A percentile compares a stretch with the other conserved stretches of the same genome.
Evolutionary conservation across 306 rosid genomes (phyloP).

Genomic region (Vigna reflexopilosa): DNA sequence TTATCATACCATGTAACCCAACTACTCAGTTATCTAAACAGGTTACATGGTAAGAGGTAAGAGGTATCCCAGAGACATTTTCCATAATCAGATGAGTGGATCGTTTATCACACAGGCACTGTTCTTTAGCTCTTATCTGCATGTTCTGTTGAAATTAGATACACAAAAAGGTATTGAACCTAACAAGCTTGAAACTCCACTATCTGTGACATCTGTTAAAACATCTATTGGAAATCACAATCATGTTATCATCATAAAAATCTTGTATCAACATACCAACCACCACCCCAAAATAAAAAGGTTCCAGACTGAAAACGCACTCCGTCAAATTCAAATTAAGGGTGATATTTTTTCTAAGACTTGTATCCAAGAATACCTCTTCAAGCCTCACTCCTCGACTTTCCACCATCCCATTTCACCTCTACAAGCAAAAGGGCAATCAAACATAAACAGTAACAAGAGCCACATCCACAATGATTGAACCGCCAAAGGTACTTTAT

Average conservation of each 20-base stretch:
- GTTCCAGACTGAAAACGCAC: not conserved
- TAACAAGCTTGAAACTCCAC: slow-evolving; percentile 13
- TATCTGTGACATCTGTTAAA: not conserved
- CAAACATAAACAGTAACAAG: not conserved
- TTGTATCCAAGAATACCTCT: slow-evolving; percentile 4
- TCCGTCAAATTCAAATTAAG: not conserved
- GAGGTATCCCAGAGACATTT: not conserved
- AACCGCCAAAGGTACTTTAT: slow-evolving; percentile 11
- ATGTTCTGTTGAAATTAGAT: slow-evolving; percentile 1
- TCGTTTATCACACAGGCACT: not conserved
- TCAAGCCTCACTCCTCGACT: not conserved
- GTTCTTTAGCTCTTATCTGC: slow-evolving; percentile 10
- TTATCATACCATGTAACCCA: not conserved
- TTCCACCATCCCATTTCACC: slow-evolving; percentile 1
- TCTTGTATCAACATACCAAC: too few relatives aligned
- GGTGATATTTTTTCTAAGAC: not conserved
- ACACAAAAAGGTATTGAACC: slow-evolving; percentile 1
- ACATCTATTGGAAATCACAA: not conserved
- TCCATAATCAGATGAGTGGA: not conserved
- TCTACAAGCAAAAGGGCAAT: slow-evolving; percentile 3
- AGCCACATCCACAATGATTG: slow-evolving; percentile 2
- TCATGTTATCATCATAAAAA: too few relatives aligned
- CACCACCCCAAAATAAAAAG: not conserved
- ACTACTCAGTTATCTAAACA: not conserved
- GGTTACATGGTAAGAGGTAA: not conserved